These are phyloP conservation scores for Podila horticola DNA, from an alignment of 192 early-diverging fungal genomes.

Conservation along the genomic window DNA sequence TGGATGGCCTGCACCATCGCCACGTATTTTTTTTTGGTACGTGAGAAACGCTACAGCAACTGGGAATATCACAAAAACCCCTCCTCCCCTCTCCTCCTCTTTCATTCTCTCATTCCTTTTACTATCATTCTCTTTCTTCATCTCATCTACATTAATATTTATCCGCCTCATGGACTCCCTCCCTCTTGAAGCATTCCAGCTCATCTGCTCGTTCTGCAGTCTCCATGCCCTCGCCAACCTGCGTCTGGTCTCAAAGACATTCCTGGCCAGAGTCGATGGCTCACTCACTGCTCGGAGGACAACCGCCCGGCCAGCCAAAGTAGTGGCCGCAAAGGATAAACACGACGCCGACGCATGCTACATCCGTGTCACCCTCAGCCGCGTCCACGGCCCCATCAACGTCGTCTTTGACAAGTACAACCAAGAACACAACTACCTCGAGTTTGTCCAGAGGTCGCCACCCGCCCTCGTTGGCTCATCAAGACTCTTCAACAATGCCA, in stretches of 20 bases:
- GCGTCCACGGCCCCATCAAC: constrained; percentile 18
- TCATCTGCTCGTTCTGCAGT: constrained; percentile 32
- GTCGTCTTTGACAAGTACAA: constrained; percentile 31
- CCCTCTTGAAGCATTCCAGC: constrained; percentile 34
- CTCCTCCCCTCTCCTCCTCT: neutral
- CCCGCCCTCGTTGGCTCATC: neutral
- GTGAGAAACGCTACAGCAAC: too few species aligned
- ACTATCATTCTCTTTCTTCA: neutral
- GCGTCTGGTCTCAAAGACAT: constrained; percentile 25
- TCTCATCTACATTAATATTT: neutral
- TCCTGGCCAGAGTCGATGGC: constrained; percentile 33
- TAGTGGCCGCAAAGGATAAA: neutral
- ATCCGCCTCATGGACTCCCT: constrained; percentile 16
- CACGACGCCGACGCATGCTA: constrained; percentile 35
- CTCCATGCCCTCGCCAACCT: constrained; percentile 29
- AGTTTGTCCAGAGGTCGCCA: constrained; percentile 16
- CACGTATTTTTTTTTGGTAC: neutral
- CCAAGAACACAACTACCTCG: constrained; percentile 37
- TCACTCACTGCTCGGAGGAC: constrained; percentile 30
- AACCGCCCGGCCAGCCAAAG: constrained; percentile 1
- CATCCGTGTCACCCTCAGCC: constrained; percentile 21
- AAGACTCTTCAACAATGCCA: neutral
- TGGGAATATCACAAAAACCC: neutral
- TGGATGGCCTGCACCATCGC: neutral
- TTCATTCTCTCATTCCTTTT: constrained; percentile 1